These are phyloP conservation scores for Amesomyces nigricolor DNA, from an alignment of 2,329 filamentous ascomycete genomes.

Conservation along the genomic window DNA sequence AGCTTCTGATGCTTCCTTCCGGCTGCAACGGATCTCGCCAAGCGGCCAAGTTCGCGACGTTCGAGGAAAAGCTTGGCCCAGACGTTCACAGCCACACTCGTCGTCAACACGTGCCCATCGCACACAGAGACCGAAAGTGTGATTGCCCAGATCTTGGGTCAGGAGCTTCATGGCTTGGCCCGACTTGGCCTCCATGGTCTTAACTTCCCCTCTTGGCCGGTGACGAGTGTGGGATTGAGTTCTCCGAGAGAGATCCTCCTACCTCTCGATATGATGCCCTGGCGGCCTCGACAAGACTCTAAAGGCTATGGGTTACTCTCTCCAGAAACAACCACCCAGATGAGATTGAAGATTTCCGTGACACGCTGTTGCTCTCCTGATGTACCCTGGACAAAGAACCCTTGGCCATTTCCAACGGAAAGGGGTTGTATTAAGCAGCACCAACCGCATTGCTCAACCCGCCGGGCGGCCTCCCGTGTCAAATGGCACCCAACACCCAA, in stretches of 20 bases:
- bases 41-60: background rate
- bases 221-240: background rate
- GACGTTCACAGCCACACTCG: too few relatives aligned
- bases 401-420: background rate
- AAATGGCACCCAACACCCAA: background rate
- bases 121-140: too few relatives aligned
- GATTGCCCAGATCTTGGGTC: too few relatives aligned
- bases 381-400: constrained; percentile 4
- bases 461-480: background rate
- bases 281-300: too few relatives aligned
- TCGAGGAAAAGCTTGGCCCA: background rate
- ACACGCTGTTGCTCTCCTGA: background rate
- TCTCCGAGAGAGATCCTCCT: too few relatives aligned
- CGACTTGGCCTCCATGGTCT: constrained; percentile 13
- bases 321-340: background rate
- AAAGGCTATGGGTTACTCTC: too few relatives aligned
- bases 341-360: too few relatives aligned
- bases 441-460: background rate
- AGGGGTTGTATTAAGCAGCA: constrained; percentile 2
- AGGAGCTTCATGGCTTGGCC: constrained; percentile 10
- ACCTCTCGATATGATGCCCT: too few relatives aligned
- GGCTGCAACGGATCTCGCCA: constrained; percentile 11
- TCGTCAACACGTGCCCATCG: too few relatives aligned
- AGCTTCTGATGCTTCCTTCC: background rate
- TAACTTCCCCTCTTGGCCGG: background rate